phyloP scores from a whole-genome alignment of 2,329 filamentous ascomycete species.

The Eutypa lata region DNA sequence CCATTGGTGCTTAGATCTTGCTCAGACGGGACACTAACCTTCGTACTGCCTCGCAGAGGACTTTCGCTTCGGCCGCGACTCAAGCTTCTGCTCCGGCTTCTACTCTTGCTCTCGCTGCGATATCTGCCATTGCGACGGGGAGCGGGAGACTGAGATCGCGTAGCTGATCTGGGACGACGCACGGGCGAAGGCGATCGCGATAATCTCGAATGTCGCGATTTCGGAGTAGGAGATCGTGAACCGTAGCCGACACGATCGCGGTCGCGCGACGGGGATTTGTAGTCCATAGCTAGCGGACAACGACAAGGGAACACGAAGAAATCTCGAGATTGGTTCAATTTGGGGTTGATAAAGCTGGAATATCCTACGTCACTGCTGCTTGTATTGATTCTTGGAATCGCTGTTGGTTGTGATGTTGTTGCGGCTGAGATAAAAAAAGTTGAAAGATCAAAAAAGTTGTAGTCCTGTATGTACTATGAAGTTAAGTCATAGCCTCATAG shows the following conservation, averaged over 20 bases:
- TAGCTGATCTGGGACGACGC: constrained; percentile 26
- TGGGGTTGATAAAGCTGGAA: no score
- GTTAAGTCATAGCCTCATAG: no score
- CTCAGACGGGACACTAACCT: constrained; percentile 15
- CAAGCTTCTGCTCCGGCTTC: constrained; percentile 21
- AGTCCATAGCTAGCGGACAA: constrained; percentile 21
- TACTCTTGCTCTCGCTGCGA: constrained; percentile 14
- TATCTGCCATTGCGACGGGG: constrained; percentile 35
- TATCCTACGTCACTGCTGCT: no score
- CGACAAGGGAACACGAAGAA: no score
- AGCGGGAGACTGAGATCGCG: constrained; percentile 23
- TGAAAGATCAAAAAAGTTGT: background rate
- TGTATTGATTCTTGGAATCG: no score
- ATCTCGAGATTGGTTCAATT: no score
- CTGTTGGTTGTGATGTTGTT: background rate
- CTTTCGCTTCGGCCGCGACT: constrained; percentile 24
- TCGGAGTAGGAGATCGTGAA: constrained; percentile 33
- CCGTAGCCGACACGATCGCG: constrained; percentile 2
- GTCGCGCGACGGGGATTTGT: constrained; percentile 29
- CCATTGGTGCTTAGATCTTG: background rate
- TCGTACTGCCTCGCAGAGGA: constrained; percentile 28
- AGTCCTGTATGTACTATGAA: background rate
- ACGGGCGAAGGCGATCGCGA: constrained; percentile 32
- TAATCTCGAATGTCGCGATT: constrained; percentile 36
- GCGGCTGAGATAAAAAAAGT: background rate